Conservation (phyloP, 176 grass and related monocot species). For the Oryza nivara region DNA sequence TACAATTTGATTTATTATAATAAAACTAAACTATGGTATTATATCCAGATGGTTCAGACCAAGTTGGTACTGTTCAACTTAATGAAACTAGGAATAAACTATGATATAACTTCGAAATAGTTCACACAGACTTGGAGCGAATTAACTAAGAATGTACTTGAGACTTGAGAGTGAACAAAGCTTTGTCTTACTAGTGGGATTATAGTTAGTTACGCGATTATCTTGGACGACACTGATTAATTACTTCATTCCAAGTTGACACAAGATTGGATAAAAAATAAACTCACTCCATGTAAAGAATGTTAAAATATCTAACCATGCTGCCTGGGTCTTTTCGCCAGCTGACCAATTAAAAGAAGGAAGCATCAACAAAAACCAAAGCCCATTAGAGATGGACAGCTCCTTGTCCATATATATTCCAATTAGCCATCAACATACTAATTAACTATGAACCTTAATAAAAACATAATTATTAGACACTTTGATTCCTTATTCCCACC, state of each 20-base stretch:
- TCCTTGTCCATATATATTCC: neutral
- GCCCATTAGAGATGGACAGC: slow-evolving; percentile 12
- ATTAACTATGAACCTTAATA: neutral
- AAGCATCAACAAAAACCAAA: neutral
- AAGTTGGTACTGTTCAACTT: neutral
- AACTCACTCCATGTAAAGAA: neutral
- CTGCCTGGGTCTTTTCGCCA: neutral
- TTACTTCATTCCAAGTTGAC: neutral
- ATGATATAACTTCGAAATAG: neutral
- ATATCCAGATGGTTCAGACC: neutral
- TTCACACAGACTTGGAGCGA: neutral
- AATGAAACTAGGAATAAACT: neutral
- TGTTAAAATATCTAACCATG: neutral
- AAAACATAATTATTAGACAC: slow-evolving; percentile 16
- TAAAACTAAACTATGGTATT: neutral
- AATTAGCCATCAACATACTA: neutral
- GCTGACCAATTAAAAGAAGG: neutral
- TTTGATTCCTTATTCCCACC: slow-evolving; percentile 52
- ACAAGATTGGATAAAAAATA: neutral
- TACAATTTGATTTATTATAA: neutral
- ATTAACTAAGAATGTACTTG: neutral
- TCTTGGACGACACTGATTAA: neutral
- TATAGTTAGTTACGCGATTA: neutral
- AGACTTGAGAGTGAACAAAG: neutral
- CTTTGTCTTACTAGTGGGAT: neutral